phyloP scores from a whole-genome alignment of 176 grass and related monocot species.

The Oryza brachyantha region DNA sequence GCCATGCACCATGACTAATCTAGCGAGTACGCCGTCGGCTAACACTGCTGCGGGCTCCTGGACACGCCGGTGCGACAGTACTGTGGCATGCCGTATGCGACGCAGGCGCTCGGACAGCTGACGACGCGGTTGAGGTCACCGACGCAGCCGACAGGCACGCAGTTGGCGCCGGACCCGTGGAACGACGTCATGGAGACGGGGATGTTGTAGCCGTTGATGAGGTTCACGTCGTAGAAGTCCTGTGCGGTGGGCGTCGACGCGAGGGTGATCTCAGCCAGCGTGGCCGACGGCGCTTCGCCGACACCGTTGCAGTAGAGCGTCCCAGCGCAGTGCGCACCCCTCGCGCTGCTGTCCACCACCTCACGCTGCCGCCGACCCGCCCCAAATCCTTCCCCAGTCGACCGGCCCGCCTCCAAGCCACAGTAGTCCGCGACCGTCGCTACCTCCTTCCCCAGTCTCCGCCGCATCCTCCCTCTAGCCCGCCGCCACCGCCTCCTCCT shows the following conservation, averaged over 20 bases:
- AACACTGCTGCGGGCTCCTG: constrained; percentile 73
- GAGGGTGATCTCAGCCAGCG: constrained; percentile 83
- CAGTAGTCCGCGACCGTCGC: no score
- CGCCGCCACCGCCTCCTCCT: no score
- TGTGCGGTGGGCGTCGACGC: constrained; percentile 5
- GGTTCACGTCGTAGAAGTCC: constrained; percentile 96
- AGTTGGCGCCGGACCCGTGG: constrained; percentile 51
- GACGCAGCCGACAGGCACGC: constrained; percentile 66
- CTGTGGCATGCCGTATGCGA: constrained; percentile 56
- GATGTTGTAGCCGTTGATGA: constrained; percentile 94
- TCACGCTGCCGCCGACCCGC: no score
- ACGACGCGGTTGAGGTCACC: constrained; percentile 94
- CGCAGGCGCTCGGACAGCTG: constrained; percentile 77
- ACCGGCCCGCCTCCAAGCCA: no score
- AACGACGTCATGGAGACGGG: constrained; percentile 77
- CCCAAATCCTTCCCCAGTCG: no score
- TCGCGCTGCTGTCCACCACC: no score
- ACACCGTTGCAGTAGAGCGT: constrained; percentile 69
- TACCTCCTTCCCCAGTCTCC: no score
- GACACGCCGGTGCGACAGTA: constrained; percentile 92
- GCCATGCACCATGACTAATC: not conserved
- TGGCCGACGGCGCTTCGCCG: constrained; percentile 61
- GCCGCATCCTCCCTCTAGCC: no score
- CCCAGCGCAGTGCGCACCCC: constrained; percentile 78
- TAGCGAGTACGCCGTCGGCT: constrained; percentile 71